Percentiles rank a stretch among this genome's conserved stretches.
These are phyloP conservation scores for Dichotomopilus funicola DNA, from an alignment of 2,329 filamentous ascomycete species.

Conservation along the genomic window DNA sequence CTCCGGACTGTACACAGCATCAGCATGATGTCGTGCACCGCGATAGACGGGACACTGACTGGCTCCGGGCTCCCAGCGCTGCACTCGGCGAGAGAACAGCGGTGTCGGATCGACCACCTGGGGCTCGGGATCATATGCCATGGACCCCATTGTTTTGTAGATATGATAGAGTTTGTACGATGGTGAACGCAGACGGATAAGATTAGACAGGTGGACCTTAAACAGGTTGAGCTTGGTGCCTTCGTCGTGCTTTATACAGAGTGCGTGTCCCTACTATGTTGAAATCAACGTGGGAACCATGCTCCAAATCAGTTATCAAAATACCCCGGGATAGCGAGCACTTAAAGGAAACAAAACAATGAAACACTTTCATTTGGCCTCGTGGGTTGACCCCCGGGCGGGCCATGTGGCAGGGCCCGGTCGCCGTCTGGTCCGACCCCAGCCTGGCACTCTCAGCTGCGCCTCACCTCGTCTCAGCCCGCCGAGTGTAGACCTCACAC, in stretches of 20 bases:
- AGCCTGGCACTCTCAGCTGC: slow-evolving; percentile 6
- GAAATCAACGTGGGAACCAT: neutral
- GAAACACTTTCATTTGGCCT: too few relatives aligned
- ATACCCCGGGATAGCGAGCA: neutral
- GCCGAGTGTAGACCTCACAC: neutral
- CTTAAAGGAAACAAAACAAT: neutral
- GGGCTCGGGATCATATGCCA: slow-evolving; percentile 1
- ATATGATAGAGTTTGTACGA: neutral
- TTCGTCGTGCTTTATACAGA: neutral
- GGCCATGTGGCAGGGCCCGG: neutral
- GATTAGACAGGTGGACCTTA: too few relatives aligned
- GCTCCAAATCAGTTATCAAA: too few relatives aligned
- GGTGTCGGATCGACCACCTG: neutral
- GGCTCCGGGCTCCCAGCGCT: slow-evolving; percentile 8
- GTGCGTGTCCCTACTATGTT: slow-evolving; percentile 1
- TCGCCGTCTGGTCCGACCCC: neutral
- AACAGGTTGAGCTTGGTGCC: neutral
- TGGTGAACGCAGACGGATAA: neutral
- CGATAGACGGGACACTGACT: neutral
- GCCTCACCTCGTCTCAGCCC: slow-evolving; percentile 8
- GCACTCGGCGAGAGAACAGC: slow-evolving; percentile 4
- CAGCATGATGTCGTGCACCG: neutral
- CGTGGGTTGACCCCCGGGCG: too few relatives aligned
- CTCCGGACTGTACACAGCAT: slow-evolving; percentile 6
- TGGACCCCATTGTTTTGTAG: neutral